Evolutionary conservation across 2,329 filamentous ascomycete genomes (phyloP), one percentile per base, ranked within the genome.

Genomic region (Arthrobotrys pseudoclavata): DNA sequence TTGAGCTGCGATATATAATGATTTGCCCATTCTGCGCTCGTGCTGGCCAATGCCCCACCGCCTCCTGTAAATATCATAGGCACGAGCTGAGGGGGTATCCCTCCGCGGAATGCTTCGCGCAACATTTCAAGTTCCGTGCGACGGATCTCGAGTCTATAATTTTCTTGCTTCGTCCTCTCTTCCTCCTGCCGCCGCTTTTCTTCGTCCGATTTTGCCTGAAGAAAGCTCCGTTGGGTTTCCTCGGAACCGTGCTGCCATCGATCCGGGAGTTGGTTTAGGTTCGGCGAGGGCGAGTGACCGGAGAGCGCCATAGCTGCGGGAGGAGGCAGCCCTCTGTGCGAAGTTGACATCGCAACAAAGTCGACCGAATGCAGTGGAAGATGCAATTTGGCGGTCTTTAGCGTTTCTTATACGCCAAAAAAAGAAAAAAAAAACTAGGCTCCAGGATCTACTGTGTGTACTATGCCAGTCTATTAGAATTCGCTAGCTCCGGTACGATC

Each of bases 61-160:
- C 86, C 85, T 34, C 86, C 86, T 67, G 86, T 86, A 81, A 87
- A 87, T 79, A 88, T 87, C 77, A 87, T 85, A 37, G 86, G 86
- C 18, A 88, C 84, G 53, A 87, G 84, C 34, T 86, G 84, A 71
- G 86, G 86, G 45, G 86, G 86, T 47, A 88, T 83, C 67, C 86
- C 86, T 63, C 86, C 85, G 77, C 85, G 84, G 81, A 87, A 84
- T 18, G 86, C 86, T 76, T 87, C 86, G 57, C 85, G 84, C 77
- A 88, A 82, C 84, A 88, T 87, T 18, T 85, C 84, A 80, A 86
- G 85, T 80, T 88, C 86, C 71, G 87, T 85, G 71, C 85, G 85
- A 64, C 86, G 85, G 79, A 87, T 86, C 81, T 87, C 86, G 53
- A 87, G 82, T 77, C 84, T 82, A 57, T 86, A 82, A 18, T 83